A percentile compares a stretch with the other conserved stretches of the same genome.
phyloP scores from a whole-genome alignment of 208 protist species.

The Angomonas ambiguus region DNA sequence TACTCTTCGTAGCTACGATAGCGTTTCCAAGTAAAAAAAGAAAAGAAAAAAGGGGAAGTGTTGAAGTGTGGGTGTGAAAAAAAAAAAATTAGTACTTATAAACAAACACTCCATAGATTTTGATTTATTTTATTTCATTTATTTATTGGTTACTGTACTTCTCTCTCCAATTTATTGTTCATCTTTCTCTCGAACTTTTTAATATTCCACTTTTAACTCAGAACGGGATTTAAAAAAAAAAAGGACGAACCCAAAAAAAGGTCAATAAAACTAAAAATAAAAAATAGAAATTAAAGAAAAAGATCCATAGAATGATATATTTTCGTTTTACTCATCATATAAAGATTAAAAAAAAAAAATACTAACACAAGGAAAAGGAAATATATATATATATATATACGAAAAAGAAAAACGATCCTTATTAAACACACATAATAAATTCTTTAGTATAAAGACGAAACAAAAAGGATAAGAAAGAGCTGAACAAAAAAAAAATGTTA shows the following conservation, averaged over 20 bases:
- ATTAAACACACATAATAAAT: background rate
- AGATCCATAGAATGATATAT: background rate
- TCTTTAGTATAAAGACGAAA: slow-evolving; percentile 4
- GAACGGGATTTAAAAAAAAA: background rate
- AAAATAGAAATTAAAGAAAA: slow-evolving; percentile 1
- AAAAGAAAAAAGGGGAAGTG: background rate
- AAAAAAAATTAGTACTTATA: slow-evolving; percentile 1
- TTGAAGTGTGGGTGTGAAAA: background rate
- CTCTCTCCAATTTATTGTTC: background rate
- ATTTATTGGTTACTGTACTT: slow-evolving; percentile 12
- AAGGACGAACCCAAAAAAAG: background rate
- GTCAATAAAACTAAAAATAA: background rate
- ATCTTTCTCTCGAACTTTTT: background rate
- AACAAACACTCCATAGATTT: slow-evolving; percentile 10
- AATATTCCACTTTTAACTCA: too few species aligned
- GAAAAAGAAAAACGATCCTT: slow-evolving; percentile 11
- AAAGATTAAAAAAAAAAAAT: slow-evolving; percentile 7
- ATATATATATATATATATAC: slow-evolving; percentile 4
- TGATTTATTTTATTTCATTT: slow-evolving; percentile 12
- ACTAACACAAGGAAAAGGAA: slow-evolving; percentile 4
- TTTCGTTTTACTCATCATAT: background rate
- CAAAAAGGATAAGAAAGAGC: slow-evolving; percentile 1
- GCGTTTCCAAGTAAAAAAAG: slow-evolving; percentile 56
- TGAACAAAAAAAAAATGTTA: slow-evolving; percentile 8
- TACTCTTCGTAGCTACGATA: slow-evolving; percentile 81